phyloP scores from a whole-genome alignment of 371 early-diverging fungal species.

The Apophysomyces variabilis region DNA sequence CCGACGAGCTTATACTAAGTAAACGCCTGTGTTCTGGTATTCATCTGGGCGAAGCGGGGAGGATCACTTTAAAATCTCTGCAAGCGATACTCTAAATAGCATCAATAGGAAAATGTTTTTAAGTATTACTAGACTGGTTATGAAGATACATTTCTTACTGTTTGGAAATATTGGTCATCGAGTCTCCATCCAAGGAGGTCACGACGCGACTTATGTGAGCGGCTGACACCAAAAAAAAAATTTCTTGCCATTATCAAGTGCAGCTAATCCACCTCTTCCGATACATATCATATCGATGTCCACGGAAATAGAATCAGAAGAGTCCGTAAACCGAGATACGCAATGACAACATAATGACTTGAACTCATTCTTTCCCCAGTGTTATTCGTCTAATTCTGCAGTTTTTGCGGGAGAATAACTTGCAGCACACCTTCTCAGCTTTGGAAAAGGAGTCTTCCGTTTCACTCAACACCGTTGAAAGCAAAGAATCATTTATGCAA shows the following conservation, averaged over 20 bases:
- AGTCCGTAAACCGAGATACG: constrained; percentile 12
- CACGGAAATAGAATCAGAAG: constrained; percentile 35
- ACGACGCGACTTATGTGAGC: too few species aligned
- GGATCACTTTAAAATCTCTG: constrained; percentile 4
- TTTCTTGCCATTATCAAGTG: too few species aligned
- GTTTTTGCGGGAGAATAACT: constrained; percentile 90
- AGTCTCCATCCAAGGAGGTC: too few species aligned
- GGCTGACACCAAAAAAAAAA: too few species aligned
- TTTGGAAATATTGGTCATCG: too few species aligned
- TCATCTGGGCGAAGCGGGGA: constrained; percentile 20
- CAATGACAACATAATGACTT: not conserved
- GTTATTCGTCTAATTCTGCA: constrained; percentile 88
- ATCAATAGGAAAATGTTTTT: too few species aligned
- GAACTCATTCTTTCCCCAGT: constrained; percentile 23
- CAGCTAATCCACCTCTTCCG: too few species aligned
- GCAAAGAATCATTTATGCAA: constrained; percentile 69
- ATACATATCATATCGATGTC: constrained; percentile 19
- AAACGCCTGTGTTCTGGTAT: constrained; percentile 25
- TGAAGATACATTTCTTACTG: too few species aligned
- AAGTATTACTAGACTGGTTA: too few species aligned
- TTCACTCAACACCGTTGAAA: constrained; percentile 88
- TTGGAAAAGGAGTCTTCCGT: constrained; percentile 88
- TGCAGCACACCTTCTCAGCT: constrained; percentile 68
- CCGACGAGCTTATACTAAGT: not conserved
- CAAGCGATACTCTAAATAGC: too few species aligned